Evolutionary conservation across 257 asterid species (phyloP), one percentile per base, ranked within the genome.

Genomic region (Solanum verrucosum): DNA sequence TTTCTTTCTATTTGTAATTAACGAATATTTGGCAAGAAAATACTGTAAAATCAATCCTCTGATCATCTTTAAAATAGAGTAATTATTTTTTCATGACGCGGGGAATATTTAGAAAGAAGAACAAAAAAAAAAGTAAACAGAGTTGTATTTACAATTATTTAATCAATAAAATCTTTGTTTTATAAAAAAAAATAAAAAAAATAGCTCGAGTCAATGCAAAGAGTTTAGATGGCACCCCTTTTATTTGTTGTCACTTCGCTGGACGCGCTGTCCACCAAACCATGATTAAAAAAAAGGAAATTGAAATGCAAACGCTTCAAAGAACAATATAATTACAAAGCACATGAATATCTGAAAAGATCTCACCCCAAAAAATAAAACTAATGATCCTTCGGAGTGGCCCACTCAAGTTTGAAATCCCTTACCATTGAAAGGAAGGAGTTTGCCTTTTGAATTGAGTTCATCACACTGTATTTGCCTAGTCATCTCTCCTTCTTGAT

Each of bases 181-280:
- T 2, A 4, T 63, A n/a, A n/a, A n/a, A 3, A 59, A 59, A 59
- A 59, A 59, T 0, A 9, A 0, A 23, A 23, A 23, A 10, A 23
- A 60, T 23, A 63, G 70, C 29, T 81, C 21, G 85, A 81, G 68
- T 81, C 16, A 27, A 46, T 81, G 18, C 67, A 46, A 46, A 46
- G 68, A 46, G 8, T 27, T 81, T 4, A 46, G 67, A 29, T 9
- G 85, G 40, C 68, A 15, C 85, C 6, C 23, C 40, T 46, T 46
- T 46, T 46, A 27, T 46, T 81, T 27, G 85, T 81, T 81, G 85
- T 81, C 85, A 46, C 29, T 29, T 46, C 29, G 68, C 85, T 79
- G 85, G 85, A 79, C 84, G n/a, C 37, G 40, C 40, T 46, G 85
- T 44, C 85, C 42, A 81, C 85, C 85, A 79, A 79, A 81, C 68